These are phyloP conservation scores for Pseudozyma tsukubaensis DNA, from an alignment of 1,284 basidiomycete species.

Conservation along the genomic window DNA sequence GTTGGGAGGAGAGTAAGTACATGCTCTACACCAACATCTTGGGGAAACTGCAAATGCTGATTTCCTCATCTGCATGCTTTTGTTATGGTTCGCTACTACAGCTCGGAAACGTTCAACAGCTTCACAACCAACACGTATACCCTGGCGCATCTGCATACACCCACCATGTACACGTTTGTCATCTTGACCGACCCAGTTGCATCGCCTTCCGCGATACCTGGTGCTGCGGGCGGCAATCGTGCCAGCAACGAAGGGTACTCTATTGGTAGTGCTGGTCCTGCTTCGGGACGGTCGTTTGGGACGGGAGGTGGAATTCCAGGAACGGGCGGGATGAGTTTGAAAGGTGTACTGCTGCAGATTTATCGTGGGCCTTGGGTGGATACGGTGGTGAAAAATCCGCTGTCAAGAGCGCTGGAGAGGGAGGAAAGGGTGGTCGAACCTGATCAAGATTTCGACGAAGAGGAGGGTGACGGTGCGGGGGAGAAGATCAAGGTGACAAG, in stretches of 20 bases:
- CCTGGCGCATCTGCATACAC: constrained; percentile 90
- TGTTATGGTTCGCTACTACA: constrained; percentile 3
- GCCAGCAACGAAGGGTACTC: constrained; percentile 39
- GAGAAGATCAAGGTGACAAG: constrained; percentile 10
- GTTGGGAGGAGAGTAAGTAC: constrained; percentile 70
- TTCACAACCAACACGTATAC: constrained; percentile 93
- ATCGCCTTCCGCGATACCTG: constrained; percentile 49
- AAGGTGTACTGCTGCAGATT: constrained; percentile 85
- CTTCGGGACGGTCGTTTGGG: constrained; percentile 38
- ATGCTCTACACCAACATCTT: too few relatives aligned
- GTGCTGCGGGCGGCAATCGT: not conserved
- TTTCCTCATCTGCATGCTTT: not conserved
- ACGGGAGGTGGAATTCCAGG: constrained; percentile 62
- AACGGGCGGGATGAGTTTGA: constrained; percentile 72
- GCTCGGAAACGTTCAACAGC: constrained; percentile 82
- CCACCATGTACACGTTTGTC: constrained; percentile 93
- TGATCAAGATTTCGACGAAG: constrained; percentile 5
- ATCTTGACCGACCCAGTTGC: constrained; percentile 89
- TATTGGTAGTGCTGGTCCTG: constrained; percentile 32
- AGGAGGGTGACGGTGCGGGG: constrained; percentile 7
- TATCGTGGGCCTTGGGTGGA: constrained; percentile 93
- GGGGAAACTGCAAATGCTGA: not conserved
- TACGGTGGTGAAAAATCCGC: constrained; percentile 89
- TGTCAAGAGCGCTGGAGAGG: constrained; percentile 72
- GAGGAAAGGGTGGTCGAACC: constrained; percentile 38